phyloP scores from a whole-genome alignment of 2,329 filamentous ascomycete genomes.

The Trichoderma atrobrunneum region DNA sequence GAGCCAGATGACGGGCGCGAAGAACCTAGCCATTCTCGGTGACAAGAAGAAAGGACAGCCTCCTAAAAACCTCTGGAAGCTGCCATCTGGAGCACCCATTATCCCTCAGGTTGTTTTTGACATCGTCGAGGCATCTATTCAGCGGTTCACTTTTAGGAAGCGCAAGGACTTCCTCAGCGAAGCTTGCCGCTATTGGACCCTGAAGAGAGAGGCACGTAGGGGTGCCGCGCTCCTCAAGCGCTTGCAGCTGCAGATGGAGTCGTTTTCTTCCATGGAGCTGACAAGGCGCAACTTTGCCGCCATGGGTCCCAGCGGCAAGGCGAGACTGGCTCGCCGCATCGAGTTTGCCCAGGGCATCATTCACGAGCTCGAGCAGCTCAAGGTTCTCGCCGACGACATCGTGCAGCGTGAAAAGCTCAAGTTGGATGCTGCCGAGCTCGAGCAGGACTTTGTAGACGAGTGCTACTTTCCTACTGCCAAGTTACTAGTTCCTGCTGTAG shows the following conservation, averaged over 20 bases:
- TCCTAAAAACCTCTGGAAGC: slow-evolving; percentile 65
- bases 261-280: slow-evolving; percentile 96
- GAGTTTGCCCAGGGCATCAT: slow-evolving; percentile 79
- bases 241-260: slow-evolving; percentile 90
- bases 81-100: slow-evolving; percentile 91
- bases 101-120: slow-evolving; percentile 87
- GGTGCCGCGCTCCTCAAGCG: slow-evolving; percentile 91
- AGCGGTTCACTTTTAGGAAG: slow-evolving; percentile 75
- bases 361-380: slow-evolving; percentile 74
- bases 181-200: slow-evolving; percentile 94
- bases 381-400: slow-evolving; percentile 65
- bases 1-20: slow-evolving; percentile 77
- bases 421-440: slow-evolving; percentile 69
- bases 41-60: slow-evolving; percentile 70
- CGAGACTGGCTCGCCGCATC: slow-evolving; percentile 75
- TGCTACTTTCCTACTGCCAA: slow-evolving; percentile 88
- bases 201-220: slow-evolving; percentile 89
- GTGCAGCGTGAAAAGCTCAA: slow-evolving; percentile 76
- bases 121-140: slow-evolving; percentile 77
- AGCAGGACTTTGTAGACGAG: slow-evolving; percentile 77
- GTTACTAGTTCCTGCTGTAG: slow-evolving; percentile 72
- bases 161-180: slow-evolving; percentile 91
- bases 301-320: slow-evolving; percentile 82
- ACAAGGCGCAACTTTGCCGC: slow-evolving; percentile 92
- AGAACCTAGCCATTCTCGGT: slow-evolving; percentile 70